A percentile compares a stretch with the other conserved stretches of the same genome.
Conservation (phyloP, 208 protist genomes). For the Naegleria gruberi region DNA sequence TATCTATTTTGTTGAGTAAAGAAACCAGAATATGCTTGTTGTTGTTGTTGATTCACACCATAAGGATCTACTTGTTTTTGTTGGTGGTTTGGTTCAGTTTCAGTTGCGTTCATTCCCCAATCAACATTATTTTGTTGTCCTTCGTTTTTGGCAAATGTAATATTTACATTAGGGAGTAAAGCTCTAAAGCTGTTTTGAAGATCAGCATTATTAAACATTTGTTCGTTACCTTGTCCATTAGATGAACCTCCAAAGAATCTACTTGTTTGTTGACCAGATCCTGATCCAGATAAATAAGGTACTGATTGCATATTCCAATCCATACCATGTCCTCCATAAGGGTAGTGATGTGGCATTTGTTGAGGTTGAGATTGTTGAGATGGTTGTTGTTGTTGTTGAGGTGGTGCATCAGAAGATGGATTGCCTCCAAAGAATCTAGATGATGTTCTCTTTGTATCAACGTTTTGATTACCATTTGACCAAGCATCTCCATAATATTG, state of each 20-base stretch:
- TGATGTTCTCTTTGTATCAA: neutral
- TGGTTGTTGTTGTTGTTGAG: neutral
- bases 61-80: neutral
- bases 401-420: neutral
- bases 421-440: neutral
- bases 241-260: neutral
- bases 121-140: neutral
- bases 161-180: slow-evolving; percentile 4
- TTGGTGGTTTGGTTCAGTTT: neutral
- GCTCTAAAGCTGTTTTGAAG: slow-evolving; percentile 3
- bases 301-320: neutral
- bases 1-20: neutral
- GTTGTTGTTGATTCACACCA: neutral
- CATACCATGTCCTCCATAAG: too few relatives aligned
- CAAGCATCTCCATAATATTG: neutral
- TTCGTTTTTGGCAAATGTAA: neutral
- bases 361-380: neutral
- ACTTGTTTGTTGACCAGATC: neutral
- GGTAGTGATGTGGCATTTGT: neutral
- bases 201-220: neutral
- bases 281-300: neutral
- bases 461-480: neutral
- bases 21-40: neutral
- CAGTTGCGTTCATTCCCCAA: neutral
- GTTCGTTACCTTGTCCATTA: neutral